Evolutionary conservation across 2,329 filamentous ascomycete genomes (phyloP).

Genomic region (Zymoseptoria crescenta): DNA sequence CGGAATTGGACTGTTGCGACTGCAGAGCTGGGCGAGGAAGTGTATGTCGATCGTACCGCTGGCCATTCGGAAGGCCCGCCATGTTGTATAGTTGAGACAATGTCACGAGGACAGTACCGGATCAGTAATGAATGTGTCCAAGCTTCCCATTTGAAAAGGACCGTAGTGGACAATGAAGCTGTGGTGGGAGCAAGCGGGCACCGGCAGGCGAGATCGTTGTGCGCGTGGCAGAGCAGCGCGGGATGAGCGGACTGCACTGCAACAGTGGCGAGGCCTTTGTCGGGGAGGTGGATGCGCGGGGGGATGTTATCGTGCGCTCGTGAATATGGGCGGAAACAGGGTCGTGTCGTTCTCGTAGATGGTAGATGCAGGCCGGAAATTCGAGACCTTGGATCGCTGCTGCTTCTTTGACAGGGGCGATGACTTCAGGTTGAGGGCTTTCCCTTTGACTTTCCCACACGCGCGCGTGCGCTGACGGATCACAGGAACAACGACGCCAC

Average conservation of each 20-base stretch:
- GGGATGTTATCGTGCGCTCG: not conserved
- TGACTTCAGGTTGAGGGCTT: not conserved
- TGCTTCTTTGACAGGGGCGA: not conserved
- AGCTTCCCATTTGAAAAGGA: constrained; percentile 21
- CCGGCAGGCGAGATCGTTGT: constrained; percentile 3
- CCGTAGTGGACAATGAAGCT: constrained; percentile 6
- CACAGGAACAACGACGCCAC: not conserved
- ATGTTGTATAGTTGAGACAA: constrained; percentile 11
- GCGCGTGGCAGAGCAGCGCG: not conserved
- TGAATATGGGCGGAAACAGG: not conserved
- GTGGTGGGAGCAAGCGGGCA: not conserved
- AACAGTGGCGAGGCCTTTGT: not conserved
- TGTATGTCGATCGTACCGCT: constrained; percentile 17
- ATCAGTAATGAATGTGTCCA: constrained; percentile 12
- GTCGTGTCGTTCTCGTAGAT: constrained; percentile 5
- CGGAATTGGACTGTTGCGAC: constrained; percentile 69
- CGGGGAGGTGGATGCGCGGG: not conserved
- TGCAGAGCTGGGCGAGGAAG: constrained; percentile 21
- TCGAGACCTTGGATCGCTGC: not conserved
- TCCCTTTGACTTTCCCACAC: not conserved
- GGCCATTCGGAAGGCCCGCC: constrained; percentile 16
- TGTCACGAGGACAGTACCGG: constrained; percentile 26
- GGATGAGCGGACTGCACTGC: not conserved
- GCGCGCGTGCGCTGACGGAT: not conserved
- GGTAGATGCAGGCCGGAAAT: constrained; percentile 4